These are phyloP conservation scores for Ganoderma lingzhi DNA, from an alignment of 1,284 basidiomycete species.

Conservation along the genomic window DNA sequence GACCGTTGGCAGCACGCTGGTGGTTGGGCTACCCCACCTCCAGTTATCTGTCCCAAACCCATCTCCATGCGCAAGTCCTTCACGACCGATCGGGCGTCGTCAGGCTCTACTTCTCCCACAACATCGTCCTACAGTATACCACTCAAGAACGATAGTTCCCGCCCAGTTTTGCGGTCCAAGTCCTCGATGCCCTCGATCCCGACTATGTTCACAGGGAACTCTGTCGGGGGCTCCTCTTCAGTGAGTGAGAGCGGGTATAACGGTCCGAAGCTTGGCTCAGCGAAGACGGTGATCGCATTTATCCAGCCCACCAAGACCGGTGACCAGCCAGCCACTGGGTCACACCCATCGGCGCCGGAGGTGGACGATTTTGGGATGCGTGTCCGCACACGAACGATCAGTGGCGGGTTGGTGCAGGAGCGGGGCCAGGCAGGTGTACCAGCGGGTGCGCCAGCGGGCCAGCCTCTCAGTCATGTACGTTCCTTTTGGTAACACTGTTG, in stretches of 20 bases:
- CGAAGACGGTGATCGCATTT: slow-evolving; percentile 59
- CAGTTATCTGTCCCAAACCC: slow-evolving; percentile 48
- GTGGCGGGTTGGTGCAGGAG: slow-evolving; percentile 34
- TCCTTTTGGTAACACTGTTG: slow-evolving; percentile 66
- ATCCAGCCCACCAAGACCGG: slow-evolving; percentile 60
- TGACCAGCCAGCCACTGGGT: slow-evolving; percentile 41
- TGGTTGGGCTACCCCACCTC: slow-evolving; percentile 31
- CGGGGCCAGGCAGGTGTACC: slow-evolving; percentile 41
- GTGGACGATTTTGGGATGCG: slow-evolving; percentile 71
- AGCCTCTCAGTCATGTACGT: slow-evolving; percentile 85
- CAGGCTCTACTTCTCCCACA: slow-evolving; percentile 25
- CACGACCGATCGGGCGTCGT: slow-evolving; percentile 42
- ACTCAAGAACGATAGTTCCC: slow-evolving; percentile 36
- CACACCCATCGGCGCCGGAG: slow-evolving; percentile 39
- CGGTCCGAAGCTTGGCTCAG: slow-evolving; percentile 50
- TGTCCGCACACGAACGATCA: slow-evolving; percentile 41
- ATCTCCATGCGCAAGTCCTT: slow-evolving; percentile 52
- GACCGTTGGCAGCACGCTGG: slow-evolving; percentile 66
- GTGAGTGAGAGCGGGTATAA: slow-evolving; percentile 35
- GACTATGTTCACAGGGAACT: slow-evolving; percentile 30
- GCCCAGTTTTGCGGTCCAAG: slow-evolving; percentile 33
- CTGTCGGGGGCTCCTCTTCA: slow-evolving; percentile 27
- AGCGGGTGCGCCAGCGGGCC: slow-evolving; percentile 49
- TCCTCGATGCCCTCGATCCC: slow-evolving; percentile 39
- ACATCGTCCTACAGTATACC: slow-evolving; percentile 32